Evolutionary conservation across 345 rosid species (phyloP).

Genomic region (Balakata baccata): DNA sequence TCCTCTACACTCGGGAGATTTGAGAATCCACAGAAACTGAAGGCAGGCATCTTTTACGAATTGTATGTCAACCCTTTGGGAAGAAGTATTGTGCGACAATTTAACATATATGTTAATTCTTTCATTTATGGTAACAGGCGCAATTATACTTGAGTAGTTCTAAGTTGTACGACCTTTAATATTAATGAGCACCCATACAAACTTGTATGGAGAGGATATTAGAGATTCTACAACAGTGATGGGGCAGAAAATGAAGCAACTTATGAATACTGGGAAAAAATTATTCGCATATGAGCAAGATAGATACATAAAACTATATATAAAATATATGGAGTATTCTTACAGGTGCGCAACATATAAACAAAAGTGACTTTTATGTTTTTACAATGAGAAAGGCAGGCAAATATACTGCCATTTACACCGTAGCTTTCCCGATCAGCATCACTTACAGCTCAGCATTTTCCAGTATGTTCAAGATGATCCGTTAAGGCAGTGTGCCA

Average conservation of each 20-base stretch:
- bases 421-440: background rate
- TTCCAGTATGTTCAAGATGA: constrained; percentile 2
- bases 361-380: background rate
- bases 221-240: no score
- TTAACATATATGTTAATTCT: background rate
- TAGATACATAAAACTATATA: background rate
- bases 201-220: no score
- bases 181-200: background rate
- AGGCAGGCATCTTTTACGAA: background rate
- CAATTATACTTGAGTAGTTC: background rate
- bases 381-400: background rate
- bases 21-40: background rate
- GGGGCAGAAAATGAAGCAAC: no score
- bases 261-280: no score
- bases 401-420: background rate
- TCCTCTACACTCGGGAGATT: background rate
- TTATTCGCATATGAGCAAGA: no score
- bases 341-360: background rate
- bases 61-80: background rate
- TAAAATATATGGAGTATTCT: background rate
- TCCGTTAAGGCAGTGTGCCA: constrained; percentile 43
- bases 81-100: background rate
- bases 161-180: background rate
- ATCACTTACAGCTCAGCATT: background rate
- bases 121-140: background rate